Evolutionary conservation across 176 grass and related monocot genomes (phyloP).

Genomic region (Melocanna baccifera): DNA sequence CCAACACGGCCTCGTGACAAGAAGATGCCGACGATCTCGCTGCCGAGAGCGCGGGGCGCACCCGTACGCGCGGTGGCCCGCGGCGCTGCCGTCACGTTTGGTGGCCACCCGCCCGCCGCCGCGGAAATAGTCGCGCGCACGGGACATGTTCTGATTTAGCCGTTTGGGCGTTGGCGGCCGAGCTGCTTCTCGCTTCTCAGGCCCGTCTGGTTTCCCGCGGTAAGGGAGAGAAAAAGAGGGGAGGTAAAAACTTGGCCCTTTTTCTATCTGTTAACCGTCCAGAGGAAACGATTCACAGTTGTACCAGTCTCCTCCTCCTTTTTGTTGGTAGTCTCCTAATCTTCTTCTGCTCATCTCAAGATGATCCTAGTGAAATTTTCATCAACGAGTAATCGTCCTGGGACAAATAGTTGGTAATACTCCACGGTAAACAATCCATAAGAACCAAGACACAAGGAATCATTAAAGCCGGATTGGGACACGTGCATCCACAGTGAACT

Average conservation of each 20-base stretch:
- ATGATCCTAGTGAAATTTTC: neutral
- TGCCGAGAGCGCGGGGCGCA: constrained; percentile 24
- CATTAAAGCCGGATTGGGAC: neutral
- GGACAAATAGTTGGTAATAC: neutral
- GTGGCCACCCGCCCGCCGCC: neutral
- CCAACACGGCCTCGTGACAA: constrained; percentile 5
- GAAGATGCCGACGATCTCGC: constrained; percentile 20
- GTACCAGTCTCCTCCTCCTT: neutral
- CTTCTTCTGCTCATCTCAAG: neutral
- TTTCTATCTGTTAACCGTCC: neutral
- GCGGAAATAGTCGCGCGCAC: neutral
- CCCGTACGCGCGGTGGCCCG: constrained; percentile 25
- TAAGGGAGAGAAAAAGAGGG: neutral
- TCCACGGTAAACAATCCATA: neutral
- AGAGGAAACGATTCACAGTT: neutral
- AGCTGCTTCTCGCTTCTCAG: neutral
- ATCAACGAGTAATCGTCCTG: neutral
- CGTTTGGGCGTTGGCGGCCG: neutral
- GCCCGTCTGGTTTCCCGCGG: neutral
- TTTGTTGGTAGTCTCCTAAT: neutral
- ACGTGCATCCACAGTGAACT: neutral
- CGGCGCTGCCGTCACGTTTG: neutral
- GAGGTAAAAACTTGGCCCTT: neutral
- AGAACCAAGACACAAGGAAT: neutral
- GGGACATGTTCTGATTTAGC: neutral